phyloP scores from a whole-genome alignment of 768 basidiomycete genomes.

The Hortiboletus flavorubellus region DNA sequence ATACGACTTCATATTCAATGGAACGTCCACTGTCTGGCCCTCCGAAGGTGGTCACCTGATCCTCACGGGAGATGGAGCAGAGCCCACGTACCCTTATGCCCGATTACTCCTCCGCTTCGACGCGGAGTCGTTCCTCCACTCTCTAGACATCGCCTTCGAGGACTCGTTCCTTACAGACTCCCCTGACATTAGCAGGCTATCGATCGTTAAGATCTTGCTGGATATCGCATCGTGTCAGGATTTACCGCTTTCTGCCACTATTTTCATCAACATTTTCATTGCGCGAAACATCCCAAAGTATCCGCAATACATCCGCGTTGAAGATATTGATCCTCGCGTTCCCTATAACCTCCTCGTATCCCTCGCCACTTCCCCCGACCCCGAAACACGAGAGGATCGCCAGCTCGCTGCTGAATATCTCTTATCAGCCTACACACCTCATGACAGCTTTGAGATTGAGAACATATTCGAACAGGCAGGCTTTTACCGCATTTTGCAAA shows the following conservation, averaged over 20 bases:
- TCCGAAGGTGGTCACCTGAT: constrained; percentile 70
- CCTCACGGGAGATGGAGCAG: constrained; percentile 67
- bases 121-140: constrained; percentile 90
- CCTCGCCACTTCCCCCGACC: constrained; percentile 72
- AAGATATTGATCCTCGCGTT: constrained; percentile 53
- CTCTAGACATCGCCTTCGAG: constrained; percentile 93
- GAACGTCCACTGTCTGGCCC: constrained; percentile 78
- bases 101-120: constrained; percentile 83
- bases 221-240: constrained; percentile 62
- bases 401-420: constrained; percentile 94
- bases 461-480: constrained; percentile 74
- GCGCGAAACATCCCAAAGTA: constrained; percentile 97
- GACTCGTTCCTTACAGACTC: constrained; percentile 82
- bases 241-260: constrained; percentile 59
- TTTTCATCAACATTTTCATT: constrained; percentile 92
- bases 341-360: constrained; percentile 75
- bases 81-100: constrained; percentile 89
- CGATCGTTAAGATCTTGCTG: constrained; percentile 79
- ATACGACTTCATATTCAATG: constrained; percentile 83
- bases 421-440: constrained; percentile 86
- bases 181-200: constrained; percentile 65
- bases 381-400: constrained; percentile 84
- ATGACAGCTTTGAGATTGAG: constrained; percentile 65
- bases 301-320: constrained; percentile 63
- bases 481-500: constrained; percentile 87